Evolutionary conservation across 1,139 yeast species (phyloP), one percentile per base, ranked within the genome.

Genomic region (Pichia sp.): DNA sequence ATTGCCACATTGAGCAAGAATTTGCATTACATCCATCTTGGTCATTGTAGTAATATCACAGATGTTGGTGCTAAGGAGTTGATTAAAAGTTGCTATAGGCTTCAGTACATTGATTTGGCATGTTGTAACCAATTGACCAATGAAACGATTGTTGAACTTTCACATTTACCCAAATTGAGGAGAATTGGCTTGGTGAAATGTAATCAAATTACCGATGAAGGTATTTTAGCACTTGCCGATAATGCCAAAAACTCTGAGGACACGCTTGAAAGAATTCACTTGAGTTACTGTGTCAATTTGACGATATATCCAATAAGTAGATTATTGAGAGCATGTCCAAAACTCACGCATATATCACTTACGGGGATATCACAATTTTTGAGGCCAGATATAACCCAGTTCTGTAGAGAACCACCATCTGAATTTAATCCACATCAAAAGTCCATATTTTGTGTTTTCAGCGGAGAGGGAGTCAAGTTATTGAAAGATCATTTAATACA

Each of bases 141-240:
- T 60, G 73, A 77, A 55, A 80, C 96, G 0, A 73, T 91, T 33
- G 72, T 74, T 35, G 95, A 83, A 52, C 64, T 91, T 47, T 77
- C 94, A 3, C 73, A 72, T 35, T 66, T 91, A 46, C 88, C 94
- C 12, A 78, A 83, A 52, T 67, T 91, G 48, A 75, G 94, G 52
- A 74, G 98, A 59, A 87, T 91, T 32, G 98, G 98, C 0, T 66
- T 91, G 38, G 98, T 91, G 20, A 88, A 88, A 58, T 91, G 98
- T 59, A 74, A 77, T 25, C 77, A 83, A 53, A 86, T 91, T 48
- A 82, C 94, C 5, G 97, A 88, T 58, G 75, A 73, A 33, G 96
- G 97, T 2, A 77, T 91, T 30, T 57, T 78, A 41, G 84, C 87
- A 32, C 69, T 91, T 50, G 86, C 88, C 4, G 83, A 85, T 9